Evolutionary conservation across 805 yeast species (phyloP).

Genomic region (Helenozyma rhizophorensis): DNA sequence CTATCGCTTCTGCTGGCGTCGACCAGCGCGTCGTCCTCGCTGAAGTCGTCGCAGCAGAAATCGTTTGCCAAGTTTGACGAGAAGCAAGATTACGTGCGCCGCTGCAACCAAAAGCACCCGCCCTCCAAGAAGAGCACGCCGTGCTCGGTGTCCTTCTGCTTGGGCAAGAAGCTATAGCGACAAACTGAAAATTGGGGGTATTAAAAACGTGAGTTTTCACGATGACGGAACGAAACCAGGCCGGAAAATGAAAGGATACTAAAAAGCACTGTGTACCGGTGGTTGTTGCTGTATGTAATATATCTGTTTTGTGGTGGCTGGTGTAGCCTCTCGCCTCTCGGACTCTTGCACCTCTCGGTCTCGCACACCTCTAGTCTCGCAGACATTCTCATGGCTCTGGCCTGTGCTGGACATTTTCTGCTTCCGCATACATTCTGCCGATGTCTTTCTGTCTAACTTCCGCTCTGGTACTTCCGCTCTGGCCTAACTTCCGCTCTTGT

Average conservation of each 20-base stretch:
- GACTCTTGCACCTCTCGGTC: too few relatives aligned
- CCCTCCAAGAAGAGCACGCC: constrained; percentile 20
- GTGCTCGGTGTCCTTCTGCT: constrained; percentile 32
- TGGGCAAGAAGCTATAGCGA: constrained; percentile 28
- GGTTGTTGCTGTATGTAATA: constrained; percentile 2
- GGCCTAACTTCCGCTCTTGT: too few relatives aligned
- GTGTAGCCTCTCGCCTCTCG: too few relatives aligned
- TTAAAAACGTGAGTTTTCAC: not conserved
- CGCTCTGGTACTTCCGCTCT: too few relatives aligned
- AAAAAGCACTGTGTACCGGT: constrained; percentile 1
- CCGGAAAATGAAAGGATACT: not conserved
- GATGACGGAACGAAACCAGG: not conserved
- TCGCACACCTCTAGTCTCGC: too few relatives aligned
- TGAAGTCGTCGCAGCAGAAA: constrained; percentile 6
- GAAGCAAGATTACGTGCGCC: constrained; percentile 40
- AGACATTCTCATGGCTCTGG: too few relatives aligned
- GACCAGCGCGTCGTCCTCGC: constrained; percentile 1
- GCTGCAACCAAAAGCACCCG: constrained; percentile 31
- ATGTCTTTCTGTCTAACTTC: too few relatives aligned
- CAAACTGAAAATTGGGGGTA: not conserved
- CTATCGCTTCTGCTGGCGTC: constrained; percentile 13
- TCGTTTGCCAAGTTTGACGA: constrained; percentile 38
- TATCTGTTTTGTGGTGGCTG: too few relatives aligned
- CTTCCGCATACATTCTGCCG: too few relatives aligned
- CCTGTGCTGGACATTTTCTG: too few relatives aligned